Evolutionary conservation across 441 rosid genomes (phyloP).

Genomic region (Syzygium syzygioides): DNA sequence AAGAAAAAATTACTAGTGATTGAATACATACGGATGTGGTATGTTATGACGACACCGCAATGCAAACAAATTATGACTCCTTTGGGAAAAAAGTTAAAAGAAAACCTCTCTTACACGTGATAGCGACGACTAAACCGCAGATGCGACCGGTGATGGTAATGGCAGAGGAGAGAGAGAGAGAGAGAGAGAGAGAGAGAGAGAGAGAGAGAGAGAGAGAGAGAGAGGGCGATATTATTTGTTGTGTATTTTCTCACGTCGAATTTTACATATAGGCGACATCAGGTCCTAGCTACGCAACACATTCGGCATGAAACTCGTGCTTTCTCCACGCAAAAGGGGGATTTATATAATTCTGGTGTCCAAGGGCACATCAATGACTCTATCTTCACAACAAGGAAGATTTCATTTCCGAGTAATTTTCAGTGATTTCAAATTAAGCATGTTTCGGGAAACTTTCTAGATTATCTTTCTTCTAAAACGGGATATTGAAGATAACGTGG

Average conservation of each 20-base stretch:
- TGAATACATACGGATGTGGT: neutral
- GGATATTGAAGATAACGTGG: neutral
- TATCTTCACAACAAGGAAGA: neutral
- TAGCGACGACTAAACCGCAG: no score
- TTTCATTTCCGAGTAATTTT: neutral
- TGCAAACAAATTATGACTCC: neutral
- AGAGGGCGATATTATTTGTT: no score
- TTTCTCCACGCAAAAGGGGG: neutral
- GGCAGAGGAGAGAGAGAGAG: no score
- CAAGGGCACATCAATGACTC: neutral
- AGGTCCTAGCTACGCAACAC: neutral
- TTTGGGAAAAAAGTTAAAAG: neutral
- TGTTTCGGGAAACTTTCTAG: neutral
- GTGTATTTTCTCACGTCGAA: no score
- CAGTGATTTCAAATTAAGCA: neutral
- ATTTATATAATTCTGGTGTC: neutral
- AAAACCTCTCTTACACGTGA: no score
- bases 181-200: no score
- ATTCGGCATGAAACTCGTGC: rapidly evolving
- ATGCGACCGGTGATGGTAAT: no score
- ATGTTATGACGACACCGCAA: neutral
- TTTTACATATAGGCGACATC: no score
- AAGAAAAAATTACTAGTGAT: neutral
- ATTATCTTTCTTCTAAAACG: neutral
- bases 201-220: no score